These are phyloP conservation scores for Xylariaceae sp. DNA, from an alignment of 2,329 filamentous ascomycete genomes.

Conservation along the genomic window DNA sequence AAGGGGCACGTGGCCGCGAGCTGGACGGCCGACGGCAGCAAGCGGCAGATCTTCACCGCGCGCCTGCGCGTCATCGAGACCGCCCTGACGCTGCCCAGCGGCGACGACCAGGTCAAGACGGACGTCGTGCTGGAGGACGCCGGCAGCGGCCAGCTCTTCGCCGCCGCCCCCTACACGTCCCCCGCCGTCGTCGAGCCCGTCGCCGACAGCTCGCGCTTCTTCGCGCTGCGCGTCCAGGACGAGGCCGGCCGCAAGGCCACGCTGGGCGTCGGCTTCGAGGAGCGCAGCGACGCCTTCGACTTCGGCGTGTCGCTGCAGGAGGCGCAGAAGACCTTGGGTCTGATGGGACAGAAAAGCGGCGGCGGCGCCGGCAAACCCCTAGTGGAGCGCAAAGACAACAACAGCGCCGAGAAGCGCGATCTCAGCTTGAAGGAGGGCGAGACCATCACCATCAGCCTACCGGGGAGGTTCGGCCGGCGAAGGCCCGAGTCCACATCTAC, in stretches of 20 bases:
- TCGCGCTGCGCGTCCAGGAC: conserved; percentile 79
- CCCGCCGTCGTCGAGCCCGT: conserved; percentile 72
- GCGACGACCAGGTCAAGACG: conserved; percentile 63
- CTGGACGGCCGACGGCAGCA: conserved; percentile 73
- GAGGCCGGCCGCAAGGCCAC: conserved; percentile 75
- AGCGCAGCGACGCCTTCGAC: conserved; percentile 83
- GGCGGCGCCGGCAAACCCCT: conserved; percentile 40
- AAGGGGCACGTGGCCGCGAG: conserved; percentile 76
- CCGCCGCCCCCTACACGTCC: conserved; percentile 76
- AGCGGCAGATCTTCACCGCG: conserved; percentile 82
- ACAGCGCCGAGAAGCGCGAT: conserved; percentile 65
- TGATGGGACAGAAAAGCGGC: conserved; percentile 52
- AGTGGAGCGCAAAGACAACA: conserved; percentile 41
- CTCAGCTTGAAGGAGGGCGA: conserved; percentile 88
- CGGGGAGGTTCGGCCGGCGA: conserved; percentile 58
- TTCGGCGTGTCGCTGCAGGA: conserved; percentile 81
- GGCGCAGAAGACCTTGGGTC: conserved; percentile 68
- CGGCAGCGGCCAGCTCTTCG: conserved; percentile 74
- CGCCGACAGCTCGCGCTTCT: conserved; percentile 80
- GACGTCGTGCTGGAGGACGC: conserved; percentile 82
- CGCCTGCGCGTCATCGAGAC: conserved; percentile 80
- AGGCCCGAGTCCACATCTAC: conserved; percentile 36
- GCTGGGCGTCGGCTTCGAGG: conserved; percentile 85
- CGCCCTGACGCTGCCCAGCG: conserved; percentile 52
- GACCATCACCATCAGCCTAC: conserved; percentile 82